These are phyloP conservation scores for Candida montana DNA, from an alignment of 805 yeast species.

Conservation along the genomic window DNA sequence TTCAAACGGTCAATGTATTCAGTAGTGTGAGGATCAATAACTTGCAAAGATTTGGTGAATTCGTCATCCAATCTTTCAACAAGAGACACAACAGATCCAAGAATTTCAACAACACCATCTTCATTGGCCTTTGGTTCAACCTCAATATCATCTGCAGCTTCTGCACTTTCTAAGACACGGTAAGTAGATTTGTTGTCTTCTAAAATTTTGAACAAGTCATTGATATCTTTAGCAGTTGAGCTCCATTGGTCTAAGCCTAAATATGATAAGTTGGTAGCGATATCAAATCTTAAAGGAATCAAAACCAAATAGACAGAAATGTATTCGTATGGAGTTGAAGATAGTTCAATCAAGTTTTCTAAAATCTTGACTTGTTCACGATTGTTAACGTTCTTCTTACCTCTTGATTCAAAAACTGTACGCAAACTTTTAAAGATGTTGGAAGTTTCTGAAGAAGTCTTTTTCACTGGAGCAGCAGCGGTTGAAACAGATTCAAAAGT, in stretches of 20 bases:
- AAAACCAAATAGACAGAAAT: conserved; percentile 75
- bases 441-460: conserved; percentile 22
- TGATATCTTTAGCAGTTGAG: conserved; percentile 56
- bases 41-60: conserved; percentile 79
- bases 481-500: conserved; percentile 46
- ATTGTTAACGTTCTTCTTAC: conserved; percentile 89
- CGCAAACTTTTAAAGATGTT: conserved; percentile 66
- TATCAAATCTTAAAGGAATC: conserved; percentile 85
- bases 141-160: conserved; percentile 62
- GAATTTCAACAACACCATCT: conserved; percentile 65
- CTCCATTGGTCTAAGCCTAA: conserved; percentile 85
- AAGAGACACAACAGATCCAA: conserved; percentile 80
- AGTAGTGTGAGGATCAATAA: conserved; percentile 89
- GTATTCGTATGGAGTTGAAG: conserved; percentile 64
- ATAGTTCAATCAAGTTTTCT: conserved; percentile 49
- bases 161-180: conserved; percentile 73
- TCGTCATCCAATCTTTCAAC: conserved; percentile 96
- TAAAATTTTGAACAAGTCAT: conserved; percentile 57
- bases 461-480: conserved; percentile 30
- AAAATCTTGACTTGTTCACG: conserved; percentile 68
- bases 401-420: conserved; percentile 80
- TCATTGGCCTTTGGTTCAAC: conserved; percentile 59
- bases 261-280: conserved; percentile 56
- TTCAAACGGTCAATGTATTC: conserved; percentile 88
- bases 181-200: conserved; percentile 54